A percentile compares a stretch with the other conserved stretches of the same genome.
Conservation (phyloP, 78 protist species). For the Speleostelium caveatum region DNA sequence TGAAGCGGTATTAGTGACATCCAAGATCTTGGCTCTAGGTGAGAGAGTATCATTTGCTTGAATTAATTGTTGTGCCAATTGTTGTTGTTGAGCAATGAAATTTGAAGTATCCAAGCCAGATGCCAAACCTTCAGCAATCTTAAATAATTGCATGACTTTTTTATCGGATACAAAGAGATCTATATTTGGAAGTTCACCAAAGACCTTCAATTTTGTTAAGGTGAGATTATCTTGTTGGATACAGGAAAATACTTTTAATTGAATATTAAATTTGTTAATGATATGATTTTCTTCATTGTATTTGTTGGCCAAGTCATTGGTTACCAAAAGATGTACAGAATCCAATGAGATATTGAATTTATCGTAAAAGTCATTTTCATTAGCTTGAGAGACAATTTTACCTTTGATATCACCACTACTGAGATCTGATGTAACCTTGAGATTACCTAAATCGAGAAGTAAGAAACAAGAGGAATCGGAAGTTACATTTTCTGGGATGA, state of each 20-base stretch:
- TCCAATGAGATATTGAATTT: slow-evolving; percentile 55
- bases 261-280: slow-evolving; percentile 58
- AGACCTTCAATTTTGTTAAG: slow-evolving; percentile 41
- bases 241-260: slow-evolving; percentile 38
- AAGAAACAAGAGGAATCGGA: not conserved
- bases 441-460: slow-evolving; percentile 66
- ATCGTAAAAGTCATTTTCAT: slow-evolving; percentile 68
- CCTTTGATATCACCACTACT: slow-evolving; percentile 23
- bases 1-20: not conserved
- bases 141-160: slow-evolving; percentile 33
- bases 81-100: not conserved
- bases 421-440: slow-evolving; percentile 35
- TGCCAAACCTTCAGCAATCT: slow-evolving; percentile 1
- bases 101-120: slow-evolving; percentile 13
- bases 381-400: slow-evolving; percentile 1
- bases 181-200: slow-evolving; percentile 48
- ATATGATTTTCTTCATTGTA: not conserved
- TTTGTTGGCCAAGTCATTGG: slow-evolving; percentile 23
- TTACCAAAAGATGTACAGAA: slow-evolving; percentile 35
- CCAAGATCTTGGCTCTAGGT: not conserved
- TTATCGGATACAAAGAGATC: slow-evolving; percentile 38
- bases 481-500: slow-evolving; percentile 54
- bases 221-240: slow-evolving; percentile 71
- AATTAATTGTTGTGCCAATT: not conserved
- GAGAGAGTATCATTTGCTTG: not conserved